These are phyloP conservation scores for Colletotrichum gloeosporioides DNA, from an alignment of 2,329 filamentous ascomycete species.

Conservation along the genomic window DNA sequence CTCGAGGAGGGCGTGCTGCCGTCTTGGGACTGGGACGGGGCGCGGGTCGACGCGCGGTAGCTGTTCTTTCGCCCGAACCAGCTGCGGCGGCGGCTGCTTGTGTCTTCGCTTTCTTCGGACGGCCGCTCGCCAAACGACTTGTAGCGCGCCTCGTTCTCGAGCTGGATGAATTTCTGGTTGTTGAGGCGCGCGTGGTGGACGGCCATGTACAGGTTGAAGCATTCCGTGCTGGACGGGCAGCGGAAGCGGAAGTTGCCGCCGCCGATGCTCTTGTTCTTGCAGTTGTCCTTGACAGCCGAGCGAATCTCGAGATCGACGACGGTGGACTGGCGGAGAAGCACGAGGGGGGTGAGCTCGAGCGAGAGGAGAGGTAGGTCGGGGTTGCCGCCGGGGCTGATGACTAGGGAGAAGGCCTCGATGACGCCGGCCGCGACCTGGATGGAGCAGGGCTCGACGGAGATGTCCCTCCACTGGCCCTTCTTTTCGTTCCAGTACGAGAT, in stretches of 20 bases:
- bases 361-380: constrained; percentile 60
- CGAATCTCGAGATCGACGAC: constrained; percentile 93
- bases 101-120: constrained; percentile 53
- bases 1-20: constrained; percentile 65
- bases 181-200: constrained; percentile 91
- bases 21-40: constrained; percentile 72
- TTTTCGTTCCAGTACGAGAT: constrained; percentile 69
- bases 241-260: constrained; percentile 88
- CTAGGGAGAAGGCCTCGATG: constrained; percentile 60
- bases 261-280: constrained; percentile 70
- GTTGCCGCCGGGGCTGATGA: constrained; percentile 29
- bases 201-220: constrained; percentile 80
- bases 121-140: constrained; percentile 71
- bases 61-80: constrained; percentile 71
- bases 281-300: constrained; percentile 78
- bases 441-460: constrained; percentile 56
- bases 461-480: constrained; percentile 64
- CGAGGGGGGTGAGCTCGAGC: constrained; percentile 88
- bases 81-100: constrained; percentile 52
- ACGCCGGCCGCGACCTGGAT: constrained; percentile 63
- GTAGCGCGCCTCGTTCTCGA: constrained; percentile 71
- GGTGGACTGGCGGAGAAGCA: constrained; percentile 88
- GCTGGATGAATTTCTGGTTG: constrained; percentile 83
- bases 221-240: constrained; percentile 77
- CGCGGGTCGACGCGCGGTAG: constrained; percentile 66